A percentile compares a stretch with the other conserved stretches of the same genome.
phyloP scores from a whole-genome alignment of 1,139 yeast species.

The Kodamaea sp. region DNA sequence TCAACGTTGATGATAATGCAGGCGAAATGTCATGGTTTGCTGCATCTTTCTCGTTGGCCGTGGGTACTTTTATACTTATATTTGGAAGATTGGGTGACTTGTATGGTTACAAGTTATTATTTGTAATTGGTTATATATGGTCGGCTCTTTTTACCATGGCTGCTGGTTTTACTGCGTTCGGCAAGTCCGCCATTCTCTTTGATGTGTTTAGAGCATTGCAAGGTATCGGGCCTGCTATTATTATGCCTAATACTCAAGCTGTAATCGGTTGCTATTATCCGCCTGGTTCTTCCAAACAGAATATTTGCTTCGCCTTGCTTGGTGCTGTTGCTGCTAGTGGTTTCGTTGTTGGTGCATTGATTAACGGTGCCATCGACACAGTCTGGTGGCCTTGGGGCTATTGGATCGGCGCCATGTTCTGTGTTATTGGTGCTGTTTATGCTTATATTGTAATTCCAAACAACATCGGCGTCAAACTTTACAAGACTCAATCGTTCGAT shows the following conservation, averaged over 20 bases:
- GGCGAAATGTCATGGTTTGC: slow-evolving; percentile 59
- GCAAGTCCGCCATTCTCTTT: slow-evolving; percentile 41
- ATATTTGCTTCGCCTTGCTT: slow-evolving; percentile 44
- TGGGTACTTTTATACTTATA: slow-evolving; percentile 60
- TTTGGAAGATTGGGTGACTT: slow-evolving; percentile 64
- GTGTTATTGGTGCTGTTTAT: slow-evolving; percentile 24
- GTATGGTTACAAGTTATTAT: slow-evolving; percentile 52
- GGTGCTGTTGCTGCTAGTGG: slow-evolving; percentile 64
- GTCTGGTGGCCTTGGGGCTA: slow-evolving; percentile 57
- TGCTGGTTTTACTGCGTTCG: slow-evolving; percentile 44
- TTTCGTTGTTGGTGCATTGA: slow-evolving; percentile 47
- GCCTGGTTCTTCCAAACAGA: slow-evolving; percentile 32
- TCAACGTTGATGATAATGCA: slow-evolving; percentile 28
- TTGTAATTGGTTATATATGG: slow-evolving; percentile 47
- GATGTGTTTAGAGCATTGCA: slow-evolving; percentile 53
- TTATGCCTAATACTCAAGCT: slow-evolving; percentile 57
- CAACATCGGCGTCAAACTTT: slow-evolving; percentile 22
- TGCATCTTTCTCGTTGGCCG: slow-evolving; percentile 55
- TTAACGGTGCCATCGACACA: slow-evolving; percentile 42
- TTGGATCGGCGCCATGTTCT: slow-evolving; percentile 44
- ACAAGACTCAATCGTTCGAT: slow-evolving; percentile 33
- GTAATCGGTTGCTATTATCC: slow-evolving; percentile 52
- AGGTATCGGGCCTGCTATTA: slow-evolving; percentile 58
- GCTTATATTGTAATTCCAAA: slow-evolving; percentile 44
- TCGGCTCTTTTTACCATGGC: slow-evolving; percentile 47